Base-by-base conservation (phyloP, 495 filamentous ascomycete genomes). In the Emericellopsis terricola region DNA sequence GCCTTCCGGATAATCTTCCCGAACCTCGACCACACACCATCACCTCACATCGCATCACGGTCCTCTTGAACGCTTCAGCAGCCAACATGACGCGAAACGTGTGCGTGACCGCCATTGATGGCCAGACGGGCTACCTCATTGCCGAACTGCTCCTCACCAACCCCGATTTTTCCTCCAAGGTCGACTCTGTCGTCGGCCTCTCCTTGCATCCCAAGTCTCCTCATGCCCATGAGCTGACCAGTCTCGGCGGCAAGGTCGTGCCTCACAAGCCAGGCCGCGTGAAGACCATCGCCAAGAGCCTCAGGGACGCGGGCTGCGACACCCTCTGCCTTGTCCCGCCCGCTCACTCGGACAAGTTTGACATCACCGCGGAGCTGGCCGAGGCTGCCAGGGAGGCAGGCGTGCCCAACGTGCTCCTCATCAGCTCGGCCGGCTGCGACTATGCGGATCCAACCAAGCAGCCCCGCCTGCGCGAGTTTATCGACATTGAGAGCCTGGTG, bases 281-380 rank as follows among this genome's bases (percentile, higher is more conserved):
- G 33, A 51, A 52, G 5, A 41, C 48, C 1, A 47, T 70, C 33
- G 52, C 46, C 1, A 30, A 43, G 2, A 44, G 44, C 2, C 49
- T 73, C 14, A 51, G 55, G 37, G 46, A 60, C 15, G 51, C 46
- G 7, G 53, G 54, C 10, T 58, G 59, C 32, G 64, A 73, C 42
- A 62, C 69, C 18, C 48, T 73, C 38, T 68, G 62, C 43, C 44
- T 72, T 2, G 51, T 73, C 17, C 68, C 68, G 3, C 67, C 68
- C 0, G 51, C 61, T 2, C 54, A 55, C 41, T 31, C 46, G 36
- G 50, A 64, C 37, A 70, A 69, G 47, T 37, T 58, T 28, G 58
- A 68, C 36, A 56, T 69, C 16, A 51, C 56, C 1, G 24, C 47
- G 35, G 67, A 73, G 49, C 55, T 70, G 26, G 45, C 62, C 24